phyloP scores from a whole-genome alignment of 768 basidiomycete genomes.

The Gyrodon lividus region DNA sequence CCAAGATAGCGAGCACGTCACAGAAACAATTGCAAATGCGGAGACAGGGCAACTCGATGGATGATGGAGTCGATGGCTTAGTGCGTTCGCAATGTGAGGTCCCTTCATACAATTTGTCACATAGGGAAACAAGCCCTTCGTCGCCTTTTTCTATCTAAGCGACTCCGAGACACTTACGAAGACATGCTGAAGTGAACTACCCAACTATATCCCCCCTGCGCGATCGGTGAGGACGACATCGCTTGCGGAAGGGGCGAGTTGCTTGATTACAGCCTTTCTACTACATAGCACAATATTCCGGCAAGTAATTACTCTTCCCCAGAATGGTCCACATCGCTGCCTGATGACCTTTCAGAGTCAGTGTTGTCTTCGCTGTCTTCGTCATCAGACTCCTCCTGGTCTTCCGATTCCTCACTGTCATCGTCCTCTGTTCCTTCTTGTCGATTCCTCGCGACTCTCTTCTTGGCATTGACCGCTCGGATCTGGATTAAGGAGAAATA shows the following conservation, averaged over 20 bases:
- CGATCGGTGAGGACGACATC: too few relatives aligned
- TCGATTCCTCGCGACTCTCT: neutral
- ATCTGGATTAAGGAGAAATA: too few relatives aligned
- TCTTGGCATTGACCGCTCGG: neutral
- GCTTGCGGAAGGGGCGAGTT: too few relatives aligned
- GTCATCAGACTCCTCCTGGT: too few relatives aligned
- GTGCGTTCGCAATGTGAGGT: too few relatives aligned
- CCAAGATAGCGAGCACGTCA: too few relatives aligned
- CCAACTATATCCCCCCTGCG: too few relatives aligned
- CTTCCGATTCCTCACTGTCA: neutral
- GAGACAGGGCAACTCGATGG: too few relatives aligned
- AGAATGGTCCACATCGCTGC: neutral
- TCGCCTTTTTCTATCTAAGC: constrained; percentile 85
- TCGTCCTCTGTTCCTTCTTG: neutral
- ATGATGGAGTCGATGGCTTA: too few relatives aligned
- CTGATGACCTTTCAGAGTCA: neutral
- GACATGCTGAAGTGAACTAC: too few relatives aligned
- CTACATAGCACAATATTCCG: neutral
- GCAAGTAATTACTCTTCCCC: neutral
- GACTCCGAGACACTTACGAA: constrained; percentile 83
- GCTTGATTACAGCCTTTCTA: neutral
- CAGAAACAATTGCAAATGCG: too few relatives aligned
- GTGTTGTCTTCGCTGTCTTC: neutral
- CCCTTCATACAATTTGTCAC: too few relatives aligned
- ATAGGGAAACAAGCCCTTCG: constrained; percentile 92